phyloP scores from a whole-genome alignment of 1,284 basidiomycete genomes.

The Austropuccinia psidii region DNA sequence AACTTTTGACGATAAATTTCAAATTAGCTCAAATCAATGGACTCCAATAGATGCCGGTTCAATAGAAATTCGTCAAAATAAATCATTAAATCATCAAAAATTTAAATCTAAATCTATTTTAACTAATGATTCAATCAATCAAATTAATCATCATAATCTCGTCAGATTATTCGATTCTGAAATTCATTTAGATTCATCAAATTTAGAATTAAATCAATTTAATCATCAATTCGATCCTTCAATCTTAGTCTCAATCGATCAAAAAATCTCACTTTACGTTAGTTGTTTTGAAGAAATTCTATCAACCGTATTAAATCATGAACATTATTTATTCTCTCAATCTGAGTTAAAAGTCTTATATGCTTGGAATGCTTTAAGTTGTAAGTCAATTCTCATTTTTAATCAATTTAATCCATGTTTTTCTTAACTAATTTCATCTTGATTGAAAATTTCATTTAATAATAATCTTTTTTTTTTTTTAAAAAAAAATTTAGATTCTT shows the following conservation, averaged over 20 bases:
- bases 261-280: slow-evolving; percentile 23
- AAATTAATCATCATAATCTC: slow-evolving; percentile 42
- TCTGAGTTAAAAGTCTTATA: background rate
- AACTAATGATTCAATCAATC: slow-evolving; percentile 25
- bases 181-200: background rate
- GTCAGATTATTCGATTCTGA: slow-evolving; percentile 42
- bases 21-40: slow-evolving; percentile 6
- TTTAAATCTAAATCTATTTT: slow-evolving; percentile 28
- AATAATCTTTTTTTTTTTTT: background rate
- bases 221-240: background rate
- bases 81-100: slow-evolving; percentile 18
- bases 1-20: slow-evolving; percentile 5
- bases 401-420: background rate
- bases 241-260: background rate
- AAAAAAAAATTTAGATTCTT: background rate
- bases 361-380: slow-evolving; percentile 15
- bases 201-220: background rate
- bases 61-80: background rate
- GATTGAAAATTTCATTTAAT: too few relatives aligned
- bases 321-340: slow-evolving; percentile 10
- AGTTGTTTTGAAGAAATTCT: slow-evolving; percentile 26
- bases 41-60: background rate
- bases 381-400: background rate
- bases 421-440: too few relatives aligned
- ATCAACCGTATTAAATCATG: slow-evolving; percentile 8